These are phyloP conservation scores for Orobanche coerulescens DNA, from an alignment of 257 asterid genomes.

Conservation along the genomic window DNA sequence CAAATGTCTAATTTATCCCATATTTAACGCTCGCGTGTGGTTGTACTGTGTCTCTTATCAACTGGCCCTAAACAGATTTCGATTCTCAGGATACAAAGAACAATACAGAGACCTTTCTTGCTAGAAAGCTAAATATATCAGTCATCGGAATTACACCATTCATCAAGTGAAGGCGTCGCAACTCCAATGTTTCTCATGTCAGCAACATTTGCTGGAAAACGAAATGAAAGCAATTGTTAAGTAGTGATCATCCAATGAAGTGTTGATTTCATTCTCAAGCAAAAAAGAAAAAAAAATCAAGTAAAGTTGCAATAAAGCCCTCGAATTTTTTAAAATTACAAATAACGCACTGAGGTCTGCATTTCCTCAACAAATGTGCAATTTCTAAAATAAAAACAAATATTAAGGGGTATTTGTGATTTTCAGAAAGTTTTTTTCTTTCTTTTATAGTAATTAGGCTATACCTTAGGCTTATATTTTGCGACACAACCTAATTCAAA, in stretches of 20 bases:
- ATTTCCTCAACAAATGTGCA: background rate
- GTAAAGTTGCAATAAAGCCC: background rate
- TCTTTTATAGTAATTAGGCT: no score
- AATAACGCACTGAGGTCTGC: background rate
- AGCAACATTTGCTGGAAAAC: constrained; percentile 45
- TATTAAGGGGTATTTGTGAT: no score
- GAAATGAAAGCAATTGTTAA: background rate
- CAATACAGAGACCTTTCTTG: no score
- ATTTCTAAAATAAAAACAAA: no score
- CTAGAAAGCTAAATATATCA: background rate
- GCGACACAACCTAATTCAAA: no score
- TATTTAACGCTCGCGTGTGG: no score
- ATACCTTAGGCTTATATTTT: background rate
- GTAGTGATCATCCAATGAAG: background rate
- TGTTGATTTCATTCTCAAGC: no score
- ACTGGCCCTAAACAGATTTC: background rate
- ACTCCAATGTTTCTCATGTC: constrained; percentile 78
- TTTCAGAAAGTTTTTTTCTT: no score
- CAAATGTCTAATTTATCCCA: no score
- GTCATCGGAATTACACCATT: constrained; percentile 39
- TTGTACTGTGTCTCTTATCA: no score
- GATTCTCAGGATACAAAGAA: background rate
- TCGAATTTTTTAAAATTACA: background rate
- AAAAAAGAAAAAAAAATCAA: no score
- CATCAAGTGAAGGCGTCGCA: constrained; percentile 49